Conservation (phyloP, 805 yeast species). For the Saccharomycopsis fermentans region DNA sequence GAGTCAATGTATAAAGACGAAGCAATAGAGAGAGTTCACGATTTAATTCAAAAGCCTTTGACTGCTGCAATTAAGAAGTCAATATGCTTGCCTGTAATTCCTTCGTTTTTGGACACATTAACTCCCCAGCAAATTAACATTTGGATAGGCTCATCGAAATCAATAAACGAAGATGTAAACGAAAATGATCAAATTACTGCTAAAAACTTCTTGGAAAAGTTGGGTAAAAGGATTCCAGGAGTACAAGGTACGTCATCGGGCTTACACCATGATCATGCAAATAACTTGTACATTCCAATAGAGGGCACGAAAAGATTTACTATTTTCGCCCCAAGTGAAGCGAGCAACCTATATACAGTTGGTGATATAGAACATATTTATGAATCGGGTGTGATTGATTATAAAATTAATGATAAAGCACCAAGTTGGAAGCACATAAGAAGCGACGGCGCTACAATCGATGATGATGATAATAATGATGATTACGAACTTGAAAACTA, state of each 20-base stretch:
- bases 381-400: constrained; percentile 60
- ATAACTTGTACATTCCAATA: constrained; percentile 54
- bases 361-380: constrained; percentile 47
- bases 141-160: constrained; percentile 49
- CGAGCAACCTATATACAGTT: constrained; percentile 47
- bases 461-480: constrained; percentile 24
- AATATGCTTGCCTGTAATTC: constrained; percentile 31
- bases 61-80: constrained; percentile 29
- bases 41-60: constrained; percentile 54
- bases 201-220: not conserved
- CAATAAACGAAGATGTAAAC: constrained; percentile 12
- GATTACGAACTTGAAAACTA: constrained; percentile 21
- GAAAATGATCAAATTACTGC: constrained; percentile 26
- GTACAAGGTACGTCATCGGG: constrained; percentile 55
- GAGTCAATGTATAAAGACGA: constrained; percentile 26
- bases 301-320: constrained; percentile 60
- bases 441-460: constrained; percentile 50
- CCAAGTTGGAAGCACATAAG: constrained; percentile 55
- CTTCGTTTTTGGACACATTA: constrained; percentile 32
- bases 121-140: constrained; percentile 64
- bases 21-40: constrained; percentile 34
- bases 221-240: constrained; percentile 49
- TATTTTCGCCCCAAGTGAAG: constrained; percentile 53
- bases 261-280: constrained; percentile 74
- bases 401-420: constrained; percentile 40